Evolutionary conservation across 1,139 yeast genomes (phyloP).

Genomic region (Pichia kudriavzevii): DNA sequence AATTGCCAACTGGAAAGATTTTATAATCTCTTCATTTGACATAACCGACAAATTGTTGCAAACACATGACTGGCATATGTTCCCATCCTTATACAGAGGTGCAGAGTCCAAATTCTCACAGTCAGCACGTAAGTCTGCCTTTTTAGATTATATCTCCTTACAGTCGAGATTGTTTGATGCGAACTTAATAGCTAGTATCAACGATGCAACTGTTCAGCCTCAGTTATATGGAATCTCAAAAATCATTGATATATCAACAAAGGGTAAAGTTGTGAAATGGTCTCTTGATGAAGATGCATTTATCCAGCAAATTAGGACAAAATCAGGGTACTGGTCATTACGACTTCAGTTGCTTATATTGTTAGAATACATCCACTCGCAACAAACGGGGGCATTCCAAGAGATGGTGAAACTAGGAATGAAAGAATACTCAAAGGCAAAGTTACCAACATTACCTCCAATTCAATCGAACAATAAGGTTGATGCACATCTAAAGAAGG

Average conservation of each 20-base stretch:
- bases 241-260: no score
- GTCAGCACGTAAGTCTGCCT: no score
- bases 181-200: no score
- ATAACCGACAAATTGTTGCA: conserved; percentile 25
- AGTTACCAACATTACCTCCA: conserved; percentile 8
- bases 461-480: conserved; percentile 4
- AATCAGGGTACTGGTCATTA: conserved; percentile 17
- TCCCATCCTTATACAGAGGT: no score
- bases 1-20: conserved; percentile 18
- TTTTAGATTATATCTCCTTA: no score
- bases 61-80: conserved; percentile 23
- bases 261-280: no score
- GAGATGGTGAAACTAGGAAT: conserved; percentile 4
- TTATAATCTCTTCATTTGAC: conserved; percentile 21
- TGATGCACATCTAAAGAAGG: neutral
- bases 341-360: conserved; percentile 21
- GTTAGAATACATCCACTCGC: conserved; percentile 17
- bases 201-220: no score
- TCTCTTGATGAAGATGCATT: conserved; percentile 20
- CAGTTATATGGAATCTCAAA: no score
- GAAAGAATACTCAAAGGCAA: conserved; percentile 13
- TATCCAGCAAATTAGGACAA: conserved; percentile 13
- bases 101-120: no score
- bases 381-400: no score
- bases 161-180: no score